These are phyloP conservation scores for Cryphonectria japonica DNA, from an alignment of 2,329 filamentous ascomycete genomes.

Conservation along the genomic window DNA sequence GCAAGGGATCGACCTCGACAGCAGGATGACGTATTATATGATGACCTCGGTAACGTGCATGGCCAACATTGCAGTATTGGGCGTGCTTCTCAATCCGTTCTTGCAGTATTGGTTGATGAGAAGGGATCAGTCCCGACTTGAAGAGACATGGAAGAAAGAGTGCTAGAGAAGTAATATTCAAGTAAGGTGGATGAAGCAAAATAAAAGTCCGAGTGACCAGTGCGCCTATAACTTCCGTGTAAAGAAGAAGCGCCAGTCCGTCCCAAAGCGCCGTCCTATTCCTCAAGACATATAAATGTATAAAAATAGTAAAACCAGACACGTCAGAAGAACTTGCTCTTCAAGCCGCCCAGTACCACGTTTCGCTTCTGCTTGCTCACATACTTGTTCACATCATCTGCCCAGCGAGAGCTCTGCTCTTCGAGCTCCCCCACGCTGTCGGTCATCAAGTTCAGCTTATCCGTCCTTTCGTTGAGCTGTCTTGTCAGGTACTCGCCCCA, in stretches of 20 bases:
- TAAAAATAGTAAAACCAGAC: not conserved
- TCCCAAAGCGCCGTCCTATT: constrained; percentile 10
- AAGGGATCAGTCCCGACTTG: not conserved
- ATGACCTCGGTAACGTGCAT: not conserved
- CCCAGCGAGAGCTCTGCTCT: constrained; percentile 80
- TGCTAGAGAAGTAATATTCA: not conserved
- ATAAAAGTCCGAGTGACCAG: constrained; percentile 1
- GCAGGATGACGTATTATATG: not conserved
- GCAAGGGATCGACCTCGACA: not conserved
- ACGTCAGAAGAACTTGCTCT: constrained; percentile 56
- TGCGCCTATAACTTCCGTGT: not conserved
- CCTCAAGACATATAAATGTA: not conserved
- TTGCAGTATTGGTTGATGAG: not conserved
- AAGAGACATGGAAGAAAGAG: not conserved
- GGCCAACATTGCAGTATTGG: not conserved
- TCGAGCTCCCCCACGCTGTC: constrained; percentile 85
- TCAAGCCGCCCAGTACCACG: constrained; percentile 71
- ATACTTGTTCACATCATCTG: constrained; percentile 86
- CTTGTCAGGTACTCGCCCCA: constrained; percentile 82
- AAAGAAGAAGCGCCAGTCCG: not conserved
- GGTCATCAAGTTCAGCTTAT: constrained; percentile 80
- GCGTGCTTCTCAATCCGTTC: not conserved
- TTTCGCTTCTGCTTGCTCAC: constrained; percentile 87
- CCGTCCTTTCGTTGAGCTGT: constrained; percentile 87
- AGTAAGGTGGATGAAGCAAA: not conserved